Percentiles rank a stretch among this genome's conserved stretches.
phyloP scores from a whole-genome alignment of 2,329 filamentous ascomycete species.

The Microsporum canis region DNA sequence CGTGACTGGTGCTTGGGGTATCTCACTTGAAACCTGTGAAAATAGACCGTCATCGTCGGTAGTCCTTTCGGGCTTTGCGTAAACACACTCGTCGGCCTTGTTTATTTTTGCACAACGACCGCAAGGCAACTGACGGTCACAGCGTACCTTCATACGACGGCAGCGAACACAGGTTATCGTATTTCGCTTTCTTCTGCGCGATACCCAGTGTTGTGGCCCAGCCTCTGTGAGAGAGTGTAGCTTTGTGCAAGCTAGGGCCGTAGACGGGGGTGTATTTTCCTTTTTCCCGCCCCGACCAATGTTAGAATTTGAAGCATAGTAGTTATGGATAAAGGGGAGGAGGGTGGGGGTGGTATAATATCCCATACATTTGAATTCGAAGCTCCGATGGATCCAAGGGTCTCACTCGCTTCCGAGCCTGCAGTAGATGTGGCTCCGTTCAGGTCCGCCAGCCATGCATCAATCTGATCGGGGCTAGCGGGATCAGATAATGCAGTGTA shows the following conservation, averaged over 20 bases:
- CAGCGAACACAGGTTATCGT: slow-evolving; percentile 10
- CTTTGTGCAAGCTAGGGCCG: background rate
- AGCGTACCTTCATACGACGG: slow-evolving; percentile 11
- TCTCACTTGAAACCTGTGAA: background rate
- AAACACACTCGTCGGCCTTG: slow-evolving; percentile 8
- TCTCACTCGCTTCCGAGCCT: background rate
- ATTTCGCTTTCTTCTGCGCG: slow-evolving; percentile 7
- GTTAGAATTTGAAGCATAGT: background rate
- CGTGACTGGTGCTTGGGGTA: slow-evolving; percentile 6
- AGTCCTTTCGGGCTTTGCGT: background rate
- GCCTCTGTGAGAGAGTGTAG: background rate
- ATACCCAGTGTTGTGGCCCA: background rate
- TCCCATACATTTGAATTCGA: background rate
- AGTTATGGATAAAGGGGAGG: background rate
- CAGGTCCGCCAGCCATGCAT: background rate
- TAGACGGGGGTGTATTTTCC: background rate
- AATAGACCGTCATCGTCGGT: background rate
- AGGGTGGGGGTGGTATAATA: background rate
- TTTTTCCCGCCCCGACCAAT: background rate
- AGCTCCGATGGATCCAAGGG: background rate
- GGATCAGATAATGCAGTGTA: slow-evolving; percentile 3
- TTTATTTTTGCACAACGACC: slow-evolving; percentile 8
- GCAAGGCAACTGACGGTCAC: slow-evolving; percentile 9
- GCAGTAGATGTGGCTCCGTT: background rate
- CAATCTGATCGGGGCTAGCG: background rate